Percentiles rank a stretch among this genome's conserved stretches.
phyloP scores from a whole-genome alignment of 2,329 filamentous ascomycete genomes.

The Diaporthe helianthi region DNA sequence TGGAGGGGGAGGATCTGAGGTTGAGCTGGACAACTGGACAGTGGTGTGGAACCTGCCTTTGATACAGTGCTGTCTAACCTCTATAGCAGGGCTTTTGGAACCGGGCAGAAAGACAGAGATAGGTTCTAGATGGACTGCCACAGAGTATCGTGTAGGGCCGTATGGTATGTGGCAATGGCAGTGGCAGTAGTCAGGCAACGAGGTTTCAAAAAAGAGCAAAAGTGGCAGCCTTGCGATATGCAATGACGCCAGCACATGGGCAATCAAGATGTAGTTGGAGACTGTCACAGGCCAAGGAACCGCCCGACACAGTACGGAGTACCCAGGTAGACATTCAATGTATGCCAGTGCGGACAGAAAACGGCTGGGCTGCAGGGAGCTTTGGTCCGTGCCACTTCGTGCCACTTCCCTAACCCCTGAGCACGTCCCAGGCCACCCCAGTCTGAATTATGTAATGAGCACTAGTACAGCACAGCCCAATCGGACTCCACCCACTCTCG shows the following conservation, averaged over 20 bases:
- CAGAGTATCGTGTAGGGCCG: neutral
- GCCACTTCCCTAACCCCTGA: slow-evolving; percentile 10
- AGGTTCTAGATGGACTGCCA: neutral
- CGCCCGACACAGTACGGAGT: too few species aligned
- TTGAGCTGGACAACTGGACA: slow-evolving; percentile 14
- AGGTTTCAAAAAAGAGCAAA: slow-evolving; percentile 11
- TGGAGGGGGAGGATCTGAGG: neutral
- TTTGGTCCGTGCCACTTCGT: neutral
- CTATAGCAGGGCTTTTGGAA: too few species aligned
- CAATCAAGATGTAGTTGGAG: slow-evolving; percentile 18
- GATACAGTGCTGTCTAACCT: neutral
- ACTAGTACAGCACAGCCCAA: neutral
- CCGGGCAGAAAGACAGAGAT: neutral
- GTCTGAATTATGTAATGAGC: neutral
- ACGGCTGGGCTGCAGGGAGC: slow-evolving; percentile 1
- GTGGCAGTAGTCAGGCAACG: slow-evolving; percentile 6
- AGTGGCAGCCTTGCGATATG: slow-evolving; percentile 26
- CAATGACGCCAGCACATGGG: slow-evolving; percentile 22
- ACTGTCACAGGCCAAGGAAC: slow-evolving; percentile 19
- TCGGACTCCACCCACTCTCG: neutral
- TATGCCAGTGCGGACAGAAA: neutral
- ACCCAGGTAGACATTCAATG: slow-evolving; percentile 8
- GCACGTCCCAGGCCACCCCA: neutral
- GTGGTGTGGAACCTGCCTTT: slow-evolving; percentile 11
- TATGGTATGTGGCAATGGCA: neutral